These are phyloP conservation scores for Barnettozyma populi DNA, from an alignment of 805 yeast species.

Conservation along the genomic window DNA sequence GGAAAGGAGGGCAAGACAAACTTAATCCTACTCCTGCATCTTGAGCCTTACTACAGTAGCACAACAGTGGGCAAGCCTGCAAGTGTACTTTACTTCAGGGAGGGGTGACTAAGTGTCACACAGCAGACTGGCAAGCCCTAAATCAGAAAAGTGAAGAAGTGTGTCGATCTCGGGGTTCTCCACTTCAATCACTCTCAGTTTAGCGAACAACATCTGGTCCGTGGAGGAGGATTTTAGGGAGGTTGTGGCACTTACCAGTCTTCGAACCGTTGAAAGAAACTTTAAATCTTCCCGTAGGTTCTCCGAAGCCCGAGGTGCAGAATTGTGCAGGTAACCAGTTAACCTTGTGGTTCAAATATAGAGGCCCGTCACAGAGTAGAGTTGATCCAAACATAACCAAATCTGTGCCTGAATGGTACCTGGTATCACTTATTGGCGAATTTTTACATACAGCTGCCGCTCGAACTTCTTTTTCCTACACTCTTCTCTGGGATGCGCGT, in stretches of 20 bases:
- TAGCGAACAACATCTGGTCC: not conserved
- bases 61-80: not conserved
- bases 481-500: not conserved
- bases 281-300: not conserved
- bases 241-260: not conserved
- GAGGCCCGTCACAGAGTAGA: too few relatives aligned
- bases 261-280: not conserved
- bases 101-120: not conserved
- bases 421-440: too few relatives aligned
- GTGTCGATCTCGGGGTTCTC: too few relatives aligned
- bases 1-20: not conserved
- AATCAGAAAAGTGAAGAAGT: too few relatives aligned
- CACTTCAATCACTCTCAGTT: too few relatives aligned
- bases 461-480: not conserved
- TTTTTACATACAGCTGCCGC: too few relatives aligned
- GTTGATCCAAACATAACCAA: too few relatives aligned
- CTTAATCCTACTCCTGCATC: not conserved
- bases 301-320: not conserved
- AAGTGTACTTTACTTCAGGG: not conserved
- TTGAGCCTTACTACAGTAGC: too few relatives aligned
- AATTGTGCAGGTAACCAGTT: not conserved
- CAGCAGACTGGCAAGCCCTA: too few relatives aligned
- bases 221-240: not conserved
- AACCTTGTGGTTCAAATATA: not conserved
- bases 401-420: too few relatives aligned